Base-by-base conservation (phyloP, 1,284 basidiomycete genomes). In the Marasmius fiardii region DNA sequence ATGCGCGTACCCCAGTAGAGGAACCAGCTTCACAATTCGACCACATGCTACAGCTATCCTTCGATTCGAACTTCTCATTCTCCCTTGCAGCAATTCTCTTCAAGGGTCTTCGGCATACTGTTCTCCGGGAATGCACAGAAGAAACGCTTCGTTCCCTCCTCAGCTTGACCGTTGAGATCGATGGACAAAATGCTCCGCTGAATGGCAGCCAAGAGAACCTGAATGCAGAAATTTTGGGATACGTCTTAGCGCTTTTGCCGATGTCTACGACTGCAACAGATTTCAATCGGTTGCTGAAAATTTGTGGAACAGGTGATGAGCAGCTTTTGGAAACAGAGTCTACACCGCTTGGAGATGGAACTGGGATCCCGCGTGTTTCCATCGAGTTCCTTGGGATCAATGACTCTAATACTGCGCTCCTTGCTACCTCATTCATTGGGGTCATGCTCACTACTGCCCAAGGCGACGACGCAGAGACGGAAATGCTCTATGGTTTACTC, bases 51-150 rank as follows among this genome's bases (percentile, higher is more conserved):
- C 82, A 84, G 23, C 71, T 95, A 26, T 91, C 88, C 1, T 94
- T 94, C 71, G 87, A 90, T 41, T 78, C 81, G 1, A 88, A 79
- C 68, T 89, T 93, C 68, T 90, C 88, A 12, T 92, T 95, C 68
- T 86, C 90, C 5, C 73, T 95, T 12, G 85, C 92, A 0, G 79
- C 90, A 0, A 81, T 92, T 60, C 82, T 95, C 54, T 92, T 93
- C 79, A 93, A 94, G 66, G 93, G 93, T 21, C 72, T 93, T 53
- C 84, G 93, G 35, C 85, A 88, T 63, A 78, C 82, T 3, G 75
- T 77, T 3, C 79, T 92, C 55, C 80, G 74, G 53, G 81, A 80
- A 1, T 76, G 81, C 18, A 85, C 88, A 3, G 80, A 82, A 60
- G 72, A 72, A 3, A 78, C 80, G 12, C 72, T 90, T 16, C 76